Evolutionary conservation across 108 stramenopile species (phyloP).

Genomic region (Nitzschia sp.): DNA sequence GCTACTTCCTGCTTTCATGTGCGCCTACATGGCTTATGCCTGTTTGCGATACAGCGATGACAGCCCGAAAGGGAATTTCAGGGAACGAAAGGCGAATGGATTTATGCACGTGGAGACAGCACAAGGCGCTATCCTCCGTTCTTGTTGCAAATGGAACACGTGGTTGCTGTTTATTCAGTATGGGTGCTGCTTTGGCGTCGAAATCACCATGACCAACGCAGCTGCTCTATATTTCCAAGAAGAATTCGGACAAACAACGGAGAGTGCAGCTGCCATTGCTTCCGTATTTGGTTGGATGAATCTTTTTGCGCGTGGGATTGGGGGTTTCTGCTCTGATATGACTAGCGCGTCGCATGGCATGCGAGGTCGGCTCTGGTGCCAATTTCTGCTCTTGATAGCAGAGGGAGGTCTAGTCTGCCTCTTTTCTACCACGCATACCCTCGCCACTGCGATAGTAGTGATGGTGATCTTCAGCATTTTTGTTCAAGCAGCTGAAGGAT

Average conservation of each 20-base stretch:
- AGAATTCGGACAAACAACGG: constrained; percentile 72
- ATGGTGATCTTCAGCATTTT: constrained; percentile 74
- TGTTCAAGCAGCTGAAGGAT: constrained; percentile 82
- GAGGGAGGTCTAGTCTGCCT: constrained; percentile 71
- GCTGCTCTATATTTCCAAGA: constrained; percentile 80
- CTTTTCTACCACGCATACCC: constrained; percentile 52
- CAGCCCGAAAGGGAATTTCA: constrained; percentile 83
- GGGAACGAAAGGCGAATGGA: constrained; percentile 54
- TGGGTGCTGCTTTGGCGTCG: constrained; percentile 89
- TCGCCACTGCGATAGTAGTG: constrained; percentile 56
- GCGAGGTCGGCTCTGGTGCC: constrained; percentile 70
- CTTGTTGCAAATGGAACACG: constrained; percentile 54
- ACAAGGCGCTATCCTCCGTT: constrained; percentile 33
- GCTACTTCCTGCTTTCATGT: constrained; percentile 64
- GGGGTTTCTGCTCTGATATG: constrained; percentile 63
- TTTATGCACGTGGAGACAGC: constrained; percentile 51
- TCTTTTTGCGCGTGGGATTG: constrained; percentile 76
- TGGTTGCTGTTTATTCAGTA: constrained; percentile 84
- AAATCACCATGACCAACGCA: constrained; percentile 79
- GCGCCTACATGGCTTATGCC: constrained; percentile 37
- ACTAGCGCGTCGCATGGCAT: constrained; percentile 60
- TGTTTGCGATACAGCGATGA: constrained; percentile 61
- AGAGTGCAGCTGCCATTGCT: constrained; percentile 74
- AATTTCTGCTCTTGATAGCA: constrained; percentile 41
- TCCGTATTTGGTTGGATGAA: constrained; percentile 79